Conservation (phyloP, 129 eudicot genomes). For the Tagetes erecta region DNA sequence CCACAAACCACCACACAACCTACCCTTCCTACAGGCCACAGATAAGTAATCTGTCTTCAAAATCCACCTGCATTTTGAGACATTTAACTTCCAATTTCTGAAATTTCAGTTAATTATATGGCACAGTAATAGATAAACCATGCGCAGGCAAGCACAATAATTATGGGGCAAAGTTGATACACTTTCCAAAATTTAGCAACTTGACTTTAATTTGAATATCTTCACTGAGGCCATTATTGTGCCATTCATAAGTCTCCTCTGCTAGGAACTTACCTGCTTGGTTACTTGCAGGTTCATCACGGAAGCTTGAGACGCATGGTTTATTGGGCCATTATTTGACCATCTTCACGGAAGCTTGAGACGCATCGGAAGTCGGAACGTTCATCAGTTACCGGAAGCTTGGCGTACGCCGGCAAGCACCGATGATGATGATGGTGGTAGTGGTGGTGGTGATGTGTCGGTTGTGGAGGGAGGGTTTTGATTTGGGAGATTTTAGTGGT, state of each 20-base stretch:
- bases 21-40: background rate
- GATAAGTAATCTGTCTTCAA: constrained; percentile 85
- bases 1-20: too few relatives aligned
- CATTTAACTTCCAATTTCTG: background rate
- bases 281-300: constrained; percentile 48
- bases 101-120: background rate
- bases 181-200: background rate
- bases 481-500: too few relatives aligned
- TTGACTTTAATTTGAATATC: constrained; percentile 41
- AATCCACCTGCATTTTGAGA: constrained; percentile 75
- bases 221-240: constrained; percentile 66
- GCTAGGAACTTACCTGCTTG: constrained; percentile 70
- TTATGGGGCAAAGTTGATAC: background rate
- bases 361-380: too few relatives aligned
- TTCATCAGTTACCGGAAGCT: too few relatives aligned
- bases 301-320: too few relatives aligned
- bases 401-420: too few relatives aligned
- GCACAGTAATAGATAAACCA: background rate
- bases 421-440: too few relatives aligned
- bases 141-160: background rate
- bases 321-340: too few relatives aligned
- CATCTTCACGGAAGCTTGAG: too few relatives aligned
- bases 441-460: too few relatives aligned
- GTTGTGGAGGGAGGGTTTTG: too few relatives aligned
- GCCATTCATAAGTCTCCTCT: constrained; percentile 96